Evolutionary conservation across 1,284 basidiomycete species (phyloP).

Genomic region (Mycosarcoma maydis): DNA sequence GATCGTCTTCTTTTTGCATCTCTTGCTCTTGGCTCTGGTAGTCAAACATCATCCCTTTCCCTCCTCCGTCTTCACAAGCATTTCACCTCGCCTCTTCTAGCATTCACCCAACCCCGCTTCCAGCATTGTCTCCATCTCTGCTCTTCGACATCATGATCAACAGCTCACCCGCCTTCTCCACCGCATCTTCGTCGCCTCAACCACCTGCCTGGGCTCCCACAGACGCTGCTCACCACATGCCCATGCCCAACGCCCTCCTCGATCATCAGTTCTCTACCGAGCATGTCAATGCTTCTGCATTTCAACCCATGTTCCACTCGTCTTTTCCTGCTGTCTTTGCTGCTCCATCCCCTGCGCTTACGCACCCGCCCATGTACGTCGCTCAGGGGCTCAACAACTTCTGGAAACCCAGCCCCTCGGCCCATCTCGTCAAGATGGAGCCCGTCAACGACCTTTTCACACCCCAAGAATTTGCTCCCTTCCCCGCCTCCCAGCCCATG

Average conservation of each 20-base stretch:
- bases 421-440: conserved; percentile 33
- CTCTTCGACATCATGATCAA: conserved; percentile 22
- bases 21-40: conserved; percentile 32
- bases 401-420: conserved; percentile 22
- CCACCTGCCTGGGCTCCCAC: conserved; percentile 11
- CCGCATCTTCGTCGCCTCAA: conserved; percentile 26
- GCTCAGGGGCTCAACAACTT: conserved; percentile 22
- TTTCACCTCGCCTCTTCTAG: not conserved
- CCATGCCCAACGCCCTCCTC: conserved; percentile 11
- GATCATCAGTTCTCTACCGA: conserved; percentile 23
- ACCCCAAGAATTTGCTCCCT: conserved; percentile 16
- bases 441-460: conserved; percentile 21
- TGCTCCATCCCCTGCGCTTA: conserved; percentile 8
- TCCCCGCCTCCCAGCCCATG: conserved; percentile 29
- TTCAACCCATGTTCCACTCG: conserved; percentile 22
- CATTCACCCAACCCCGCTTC: not conserved
- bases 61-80: not conserved
- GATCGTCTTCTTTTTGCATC: not conserved
- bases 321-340: conserved; percentile 6
- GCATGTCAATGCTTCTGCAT: conserved; percentile 9
- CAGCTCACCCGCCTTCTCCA: conserved; percentile 28
- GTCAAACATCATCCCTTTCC: conserved; percentile 12
- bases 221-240: conserved; percentile 12
- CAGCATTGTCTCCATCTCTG: not conserved
- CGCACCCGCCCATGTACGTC: conserved; percentile 27